phyloP scores from a whole-genome alignment of 169 alveolate species.

The Plasmodium fragile region DNA sequence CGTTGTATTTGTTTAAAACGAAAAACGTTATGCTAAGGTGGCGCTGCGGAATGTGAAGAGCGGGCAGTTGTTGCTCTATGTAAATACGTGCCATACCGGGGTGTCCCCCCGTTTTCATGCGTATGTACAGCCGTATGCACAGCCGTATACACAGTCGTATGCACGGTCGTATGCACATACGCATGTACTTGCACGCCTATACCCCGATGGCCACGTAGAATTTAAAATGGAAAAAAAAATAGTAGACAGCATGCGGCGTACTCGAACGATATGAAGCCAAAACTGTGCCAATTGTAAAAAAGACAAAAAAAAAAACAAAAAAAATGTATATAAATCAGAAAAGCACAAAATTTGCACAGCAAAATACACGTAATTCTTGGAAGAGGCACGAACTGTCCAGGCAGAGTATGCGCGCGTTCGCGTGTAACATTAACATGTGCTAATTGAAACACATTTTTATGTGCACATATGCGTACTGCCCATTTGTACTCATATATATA shows the following conservation, averaged over 20 bases:
- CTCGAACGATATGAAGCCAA: background rate
- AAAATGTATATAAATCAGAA: background rate
- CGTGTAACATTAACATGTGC: background rate
- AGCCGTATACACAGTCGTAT: background rate
- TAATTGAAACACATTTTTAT: background rate
- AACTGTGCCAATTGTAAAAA: background rate
- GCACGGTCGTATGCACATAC: background rate
- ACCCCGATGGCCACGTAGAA: background rate
- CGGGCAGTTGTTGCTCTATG: background rate
- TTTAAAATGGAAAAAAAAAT: background rate
- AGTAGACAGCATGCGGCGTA: background rate
- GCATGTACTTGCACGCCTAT: background rate
- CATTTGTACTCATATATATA: constrained; percentile 1
- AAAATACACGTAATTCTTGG: background rate
- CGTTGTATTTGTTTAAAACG: constrained; percentile 2
- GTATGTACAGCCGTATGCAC: background rate
- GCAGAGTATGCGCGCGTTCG: background rate
- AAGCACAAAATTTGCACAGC: constrained; percentile 4
- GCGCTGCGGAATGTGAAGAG: constrained; percentile 26
- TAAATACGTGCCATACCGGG: background rate
- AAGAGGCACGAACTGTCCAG: background rate
- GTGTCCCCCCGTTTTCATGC: background rate
- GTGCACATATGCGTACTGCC: background rate
- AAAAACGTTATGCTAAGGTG: constrained; percentile 26
- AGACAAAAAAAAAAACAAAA: background rate